Percentiles rank a stretch among this genome's conserved stretches.
Conservation (phyloP, 352 stramenopile genomes). For the Phytophthora europaea region DNA sequence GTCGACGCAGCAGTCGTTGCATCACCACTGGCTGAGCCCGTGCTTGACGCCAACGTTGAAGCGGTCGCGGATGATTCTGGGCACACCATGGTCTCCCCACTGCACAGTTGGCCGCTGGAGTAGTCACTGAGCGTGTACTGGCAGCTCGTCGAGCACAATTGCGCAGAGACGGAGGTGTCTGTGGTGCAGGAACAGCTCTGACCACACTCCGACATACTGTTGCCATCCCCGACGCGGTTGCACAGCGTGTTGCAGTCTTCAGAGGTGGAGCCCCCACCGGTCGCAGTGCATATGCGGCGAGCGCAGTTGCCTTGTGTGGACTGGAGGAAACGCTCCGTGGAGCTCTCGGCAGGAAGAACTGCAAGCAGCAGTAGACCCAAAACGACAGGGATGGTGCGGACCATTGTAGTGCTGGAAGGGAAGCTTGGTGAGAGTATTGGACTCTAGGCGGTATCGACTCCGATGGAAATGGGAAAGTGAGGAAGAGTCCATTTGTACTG, state of each 20-base stretch:
- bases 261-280: conserved; percentile 20
- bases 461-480: conserved; percentile 37
- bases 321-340: conserved; percentile 28
- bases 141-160: conserved; percentile 33
- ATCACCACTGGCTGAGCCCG: not conserved
- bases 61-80: conserved; percentile 14
- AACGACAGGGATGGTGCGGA: conserved; percentile 17
- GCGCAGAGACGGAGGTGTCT: conserved; percentile 20
- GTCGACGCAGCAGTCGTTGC: not conserved
- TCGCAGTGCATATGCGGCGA: conserved; percentile 28
- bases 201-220: conserved; percentile 39
- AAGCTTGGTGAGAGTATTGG: conserved; percentile 2
- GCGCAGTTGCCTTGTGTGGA: conserved; percentile 34
- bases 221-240: conserved; percentile 31
- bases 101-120: conserved; percentile 31
- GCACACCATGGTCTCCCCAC: conserved; percentile 34
- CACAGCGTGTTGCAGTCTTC: conserved; percentile 42
- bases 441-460: conserved; percentile 22
- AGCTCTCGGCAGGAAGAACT: conserved; percentile 16
- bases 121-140: conserved; percentile 30
- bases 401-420: conserved; percentile 16
- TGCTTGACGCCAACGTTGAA: conserved; percentile 3
- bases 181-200: conserved; percentile 37
- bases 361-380: conserved; percentile 21
- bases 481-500: not conserved